Base-by-base conservation (phyloP, 139 green algal genomes). In the Chlamydomonas asymmetrica region DNA sequence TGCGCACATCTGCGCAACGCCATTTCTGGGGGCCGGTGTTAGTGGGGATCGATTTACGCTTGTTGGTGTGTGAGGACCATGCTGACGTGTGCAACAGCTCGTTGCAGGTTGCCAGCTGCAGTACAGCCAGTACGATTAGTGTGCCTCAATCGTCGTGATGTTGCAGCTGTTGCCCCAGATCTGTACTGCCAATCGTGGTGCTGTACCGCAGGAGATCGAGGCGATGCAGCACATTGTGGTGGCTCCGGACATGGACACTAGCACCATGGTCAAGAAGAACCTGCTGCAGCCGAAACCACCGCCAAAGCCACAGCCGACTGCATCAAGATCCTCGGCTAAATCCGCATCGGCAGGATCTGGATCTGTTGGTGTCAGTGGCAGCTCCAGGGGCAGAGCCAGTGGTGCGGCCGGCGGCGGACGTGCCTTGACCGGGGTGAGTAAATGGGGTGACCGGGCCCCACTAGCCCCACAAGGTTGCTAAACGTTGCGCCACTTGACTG, bases 241-340 rank as follows among this genome's bases (percentile, higher is more conserved):
- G 40, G 70, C 67, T 41, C 59, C 70, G 10, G 70, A 76, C 70
- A 56, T 34, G 6, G 39, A 60, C 40, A 76, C 70, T 2, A 61
- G 39, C 70, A 67, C 56, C 8, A 39, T 76, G 56, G 70, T 76
- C 66, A 73, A 73, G 66, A 73, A 73, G 48, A 31, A 63, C 48
- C n/a, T 73, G n/a, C 48, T 48, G 34, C 66, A 73, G 48, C 66
- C 48, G 49, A 48, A 63, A 35, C 45, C 45, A 10, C 66, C 32
- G 48, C 66, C 59, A 49, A 34, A 32, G 4, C 32, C 29, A 50
- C 32, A 31, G 48, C 66, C n/a, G n/a, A n/a, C n/a, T n/a, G n/a
- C n/a, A n/a, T n/a, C n/a, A n/a, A n/a, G n/a, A n/a, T n/a, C n/a
- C n/a, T n/a, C n/a, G n/a, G n/a, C n/a, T n/a, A n/a, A n/a, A n/a